Conservation (phyloP, 495 filamentous ascomycete species). For the Aspergillus campestris region DNA sequence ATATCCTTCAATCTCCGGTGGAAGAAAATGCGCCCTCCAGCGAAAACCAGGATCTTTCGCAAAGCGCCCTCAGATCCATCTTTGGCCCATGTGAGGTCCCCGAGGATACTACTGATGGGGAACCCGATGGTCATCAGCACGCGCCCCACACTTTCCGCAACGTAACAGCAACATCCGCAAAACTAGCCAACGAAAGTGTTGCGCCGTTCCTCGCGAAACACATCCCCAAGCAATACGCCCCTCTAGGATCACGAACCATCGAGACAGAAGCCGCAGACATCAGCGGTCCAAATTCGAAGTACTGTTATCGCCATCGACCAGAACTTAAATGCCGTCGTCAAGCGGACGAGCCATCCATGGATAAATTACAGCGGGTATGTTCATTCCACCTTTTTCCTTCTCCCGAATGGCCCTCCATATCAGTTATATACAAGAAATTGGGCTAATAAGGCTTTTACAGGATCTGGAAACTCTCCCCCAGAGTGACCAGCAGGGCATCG, state of each 20-base stretch:
- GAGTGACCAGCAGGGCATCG: conserved; percentile 84
- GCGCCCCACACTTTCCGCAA: conserved; percentile 11
- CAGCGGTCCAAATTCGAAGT: conserved; percentile 64
- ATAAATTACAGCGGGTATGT: conserved; percentile 72
- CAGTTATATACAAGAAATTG: conserved; percentile 3
- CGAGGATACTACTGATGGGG: conserved; percentile 9
- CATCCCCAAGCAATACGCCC: conserved; percentile 76
- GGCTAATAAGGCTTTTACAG: conserved; percentile 30
- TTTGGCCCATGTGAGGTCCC: conserved; percentile 11
- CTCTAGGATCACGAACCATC: conserved; percentile 37
- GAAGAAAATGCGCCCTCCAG: conserved; percentile 1
- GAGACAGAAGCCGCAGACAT: conserved; percentile 21
- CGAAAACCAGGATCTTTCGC: background rate
- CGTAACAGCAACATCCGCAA: conserved; percentile 28
- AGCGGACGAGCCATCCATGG: conserved; percentile 92
- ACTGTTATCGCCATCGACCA: conserved; percentile 91
- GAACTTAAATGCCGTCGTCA: conserved; percentile 89
- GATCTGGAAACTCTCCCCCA: conserved; percentile 75
- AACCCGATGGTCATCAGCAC: conserved; percentile 18
- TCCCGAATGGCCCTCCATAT: background rate
- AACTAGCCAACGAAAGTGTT: conserved; percentile 48
- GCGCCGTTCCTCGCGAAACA: conserved; percentile 80
- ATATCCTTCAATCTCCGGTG: background rate
- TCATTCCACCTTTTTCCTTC: background rate
- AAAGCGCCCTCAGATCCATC: conserved; percentile 13